phyloP scores from a whole-genome alignment of 208 protist genomes.

The Wallacemonas sp. region DNA sequence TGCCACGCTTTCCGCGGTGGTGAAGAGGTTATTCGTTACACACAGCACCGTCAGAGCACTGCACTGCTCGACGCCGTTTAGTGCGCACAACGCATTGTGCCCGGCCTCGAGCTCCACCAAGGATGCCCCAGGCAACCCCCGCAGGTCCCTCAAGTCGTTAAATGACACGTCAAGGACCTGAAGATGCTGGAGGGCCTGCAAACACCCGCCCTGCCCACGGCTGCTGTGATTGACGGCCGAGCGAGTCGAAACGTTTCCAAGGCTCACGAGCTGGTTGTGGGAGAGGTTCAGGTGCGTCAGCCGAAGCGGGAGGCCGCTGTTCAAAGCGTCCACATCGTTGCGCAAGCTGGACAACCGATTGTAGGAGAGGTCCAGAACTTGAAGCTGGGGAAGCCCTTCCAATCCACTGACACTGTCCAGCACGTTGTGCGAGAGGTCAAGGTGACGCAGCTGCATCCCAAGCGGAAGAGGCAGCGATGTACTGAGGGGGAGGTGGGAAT shows the following conservation, averaged over 20 bases:
- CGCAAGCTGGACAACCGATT: conserved; percentile 61
- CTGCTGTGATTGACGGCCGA: conserved; percentile 17
- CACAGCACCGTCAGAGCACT: conserved; percentile 42
- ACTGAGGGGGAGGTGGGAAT: not conserved
- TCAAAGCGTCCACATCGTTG: not conserved
- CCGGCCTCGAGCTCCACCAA: conserved; percentile 57
- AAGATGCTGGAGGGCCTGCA: conserved; percentile 53
- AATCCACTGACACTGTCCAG: conserved; percentile 55
- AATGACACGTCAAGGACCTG: conserved; percentile 61
- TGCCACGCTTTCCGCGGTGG: conserved; percentile 40
- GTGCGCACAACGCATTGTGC: conserved; percentile 49
- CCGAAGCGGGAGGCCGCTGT: conserved; percentile 44
- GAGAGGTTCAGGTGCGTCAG: conserved; percentile 64
- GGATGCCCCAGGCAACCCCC: conserved; percentile 48
- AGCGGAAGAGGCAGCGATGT: not conserved
- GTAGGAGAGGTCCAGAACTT: conserved; percentile 61
- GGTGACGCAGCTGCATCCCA: conserved; percentile 9
- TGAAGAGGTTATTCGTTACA: conserved; percentile 61
- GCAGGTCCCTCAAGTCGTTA: conserved; percentile 63
- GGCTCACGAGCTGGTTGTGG: conserved; percentile 67
- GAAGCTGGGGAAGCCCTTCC: conserved; percentile 57
- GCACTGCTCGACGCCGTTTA: conserved; percentile 66
- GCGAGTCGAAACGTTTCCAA: conserved; percentile 18
- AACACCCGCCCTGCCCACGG: conserved; percentile 27
- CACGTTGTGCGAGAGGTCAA: conserved; percentile 76